Evolutionary conservation across 106 monocot species (phyloP).

Genomic region (Xerophyta viscosa): DNA sequence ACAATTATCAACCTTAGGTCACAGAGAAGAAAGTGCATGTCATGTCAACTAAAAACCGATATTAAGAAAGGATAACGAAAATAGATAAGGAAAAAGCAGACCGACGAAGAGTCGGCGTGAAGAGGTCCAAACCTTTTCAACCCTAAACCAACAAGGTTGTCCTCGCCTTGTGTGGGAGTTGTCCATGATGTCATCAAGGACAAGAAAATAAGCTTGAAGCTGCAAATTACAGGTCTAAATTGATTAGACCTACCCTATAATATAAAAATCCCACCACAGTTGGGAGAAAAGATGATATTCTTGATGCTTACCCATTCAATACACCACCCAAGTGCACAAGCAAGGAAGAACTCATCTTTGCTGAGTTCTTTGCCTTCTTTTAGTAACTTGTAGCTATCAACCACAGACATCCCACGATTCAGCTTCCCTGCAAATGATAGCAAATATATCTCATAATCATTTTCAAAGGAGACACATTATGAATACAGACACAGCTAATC

Average conservation of each 20-base stretch:
- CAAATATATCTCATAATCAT: too few species aligned
- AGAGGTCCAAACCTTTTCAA: conserved; percentile 66
- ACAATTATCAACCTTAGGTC: too few species aligned
- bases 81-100: too few species aligned
- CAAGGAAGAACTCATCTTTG: conserved; percentile 67
- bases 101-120: too few species aligned
- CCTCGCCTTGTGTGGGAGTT: conserved; percentile 89
- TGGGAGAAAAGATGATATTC: too few species aligned
- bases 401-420: conserved; percentile 89
- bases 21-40: too few species aligned
- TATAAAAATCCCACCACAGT: too few species aligned
- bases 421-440: conserved; percentile 67
- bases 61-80: neutral
- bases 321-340: conserved; percentile 87
- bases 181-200: conserved; percentile 99
- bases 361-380: conserved; percentile 56
- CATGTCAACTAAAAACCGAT: too few species aligned
- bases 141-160: conserved; percentile 92
- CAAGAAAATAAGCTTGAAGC: conserved; percentile 98
- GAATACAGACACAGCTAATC: conserved; percentile 1
- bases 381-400: conserved; percentile 89
- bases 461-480: neutral
- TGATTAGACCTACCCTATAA: neutral
- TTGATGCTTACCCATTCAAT: conserved; percentile 95
- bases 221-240: conserved; percentile 11